Evolutionary conservation across 176 grass and related monocot genomes (phyloP), one percentile per base, ranked within the genome.

Genomic region (Carex cristatella): DNA sequence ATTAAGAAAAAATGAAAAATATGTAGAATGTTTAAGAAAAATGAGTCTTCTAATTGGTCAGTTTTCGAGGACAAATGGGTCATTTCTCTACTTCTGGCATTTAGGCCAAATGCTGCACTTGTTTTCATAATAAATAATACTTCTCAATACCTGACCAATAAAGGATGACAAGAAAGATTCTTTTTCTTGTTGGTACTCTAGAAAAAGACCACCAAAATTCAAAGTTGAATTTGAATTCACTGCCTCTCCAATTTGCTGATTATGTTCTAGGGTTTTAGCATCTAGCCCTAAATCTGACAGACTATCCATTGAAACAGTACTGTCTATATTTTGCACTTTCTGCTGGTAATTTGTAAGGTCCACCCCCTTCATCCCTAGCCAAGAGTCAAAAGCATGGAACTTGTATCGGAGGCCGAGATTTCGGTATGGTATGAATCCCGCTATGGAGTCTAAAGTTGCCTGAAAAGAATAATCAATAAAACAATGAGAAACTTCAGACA

Each of bases 161-260:
- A 99, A 94, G 78, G 96, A 99, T 87, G 96, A 95, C 86, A 99
- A 88, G 84, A 95, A 99, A 73, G 88, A 87, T 69, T 88, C 87
- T 84, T 99, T 99, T 85, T 99, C 96, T 88, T 76, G 77, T 66
- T 94, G 84, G 37, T 95, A 95, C 81, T 86, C 86, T 18, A 81
- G 67, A 61, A 94, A 90, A 92, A 99, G 88, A 82, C 91, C 89
- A 86, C 91, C 88, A 86, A 87, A 92, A 86, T 94, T 95, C n/a
- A 81, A 54, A 37, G 81, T 85, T 84, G 93, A 86, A 83, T 68
- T 49, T 81, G 79, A 81, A 27, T 46, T 46, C 68, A 71, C 72
- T 84, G 87, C 87, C 69, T 32, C 89, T 87, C 87, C 86, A 88
- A 80, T 70, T 67, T 87, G 82, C 81, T 64, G 37, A 81, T 86